phyloP scores from a whole-genome alignment of 208 protist species.

The Trypanosoma caninum region DNA sequence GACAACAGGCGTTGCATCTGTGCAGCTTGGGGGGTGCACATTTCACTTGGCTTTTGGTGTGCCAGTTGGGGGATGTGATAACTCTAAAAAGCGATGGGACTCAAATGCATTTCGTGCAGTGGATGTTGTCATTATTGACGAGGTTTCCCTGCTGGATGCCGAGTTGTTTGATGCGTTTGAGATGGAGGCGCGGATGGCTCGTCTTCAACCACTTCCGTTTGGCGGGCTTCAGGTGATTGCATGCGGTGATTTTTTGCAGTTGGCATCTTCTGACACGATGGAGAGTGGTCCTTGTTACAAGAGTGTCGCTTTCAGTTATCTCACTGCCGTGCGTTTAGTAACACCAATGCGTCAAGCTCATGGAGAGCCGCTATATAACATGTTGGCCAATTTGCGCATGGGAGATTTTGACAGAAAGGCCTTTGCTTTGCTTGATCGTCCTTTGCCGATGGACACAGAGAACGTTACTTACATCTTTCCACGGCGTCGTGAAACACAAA shows the following conservation, averaged over 20 bases:
- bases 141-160: slow-evolving; percentile 86
- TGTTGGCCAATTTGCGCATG: slow-evolving; percentile 57
- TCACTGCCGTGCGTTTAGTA: slow-evolving; percentile 58
- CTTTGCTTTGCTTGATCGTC: slow-evolving; percentile 51
- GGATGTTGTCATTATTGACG: slow-evolving; percentile 92
- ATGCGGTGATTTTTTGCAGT: slow-evolving; percentile 92
- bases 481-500: slow-evolving; percentile 60
- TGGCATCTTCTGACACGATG: slow-evolving; percentile 34
- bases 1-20: slow-evolving; percentile 84
- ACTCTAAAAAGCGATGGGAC: slow-evolving; percentile 49
- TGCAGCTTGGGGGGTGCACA: slow-evolving; percentile 90
- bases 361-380: slow-evolving; percentile 48
- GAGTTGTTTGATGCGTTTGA: slow-evolving; percentile 86
- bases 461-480: slow-evolving; percentile 85
- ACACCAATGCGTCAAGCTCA: slow-evolving; percentile 77
- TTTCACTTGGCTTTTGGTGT: slow-evolving; percentile 86
- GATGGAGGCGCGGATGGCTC: slow-evolving; percentile 68
- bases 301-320: slow-evolving; percentile 45
- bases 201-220: slow-evolving; percentile 61
- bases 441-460: slow-evolving; percentile 37
- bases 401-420: slow-evolving; percentile 45
- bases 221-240: slow-evolving; percentile 90
- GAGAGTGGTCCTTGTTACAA: slow-evolving; percentile 50
- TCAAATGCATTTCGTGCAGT: slow-evolving; percentile 67
- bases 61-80: slow-evolving; percentile 31